phyloP scores from a whole-genome alignment of 163 green algal species.

The Volvox carteri region DNA sequence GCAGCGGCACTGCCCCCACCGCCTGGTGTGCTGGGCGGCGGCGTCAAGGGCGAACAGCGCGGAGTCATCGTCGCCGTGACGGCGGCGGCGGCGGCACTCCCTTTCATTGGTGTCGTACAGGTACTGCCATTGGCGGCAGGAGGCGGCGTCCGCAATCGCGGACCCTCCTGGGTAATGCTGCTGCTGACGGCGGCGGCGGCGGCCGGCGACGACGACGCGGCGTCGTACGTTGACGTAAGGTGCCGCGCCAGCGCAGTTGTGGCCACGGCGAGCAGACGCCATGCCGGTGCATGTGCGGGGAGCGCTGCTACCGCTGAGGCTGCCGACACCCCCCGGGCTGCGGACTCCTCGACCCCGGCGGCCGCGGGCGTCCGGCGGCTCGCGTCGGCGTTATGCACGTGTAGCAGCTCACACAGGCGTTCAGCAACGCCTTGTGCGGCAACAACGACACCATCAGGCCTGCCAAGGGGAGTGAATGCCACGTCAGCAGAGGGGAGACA shows the following conservation, averaged over 20 bases:
- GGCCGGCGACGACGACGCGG: background rate
- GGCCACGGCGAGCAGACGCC: background rate
- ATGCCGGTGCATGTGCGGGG: background rate
- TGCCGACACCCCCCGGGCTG: background rate
- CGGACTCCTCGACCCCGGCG: too few species aligned
- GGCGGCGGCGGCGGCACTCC: too few species aligned
- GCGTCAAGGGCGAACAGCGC: background rate
- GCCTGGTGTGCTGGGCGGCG: background rate
- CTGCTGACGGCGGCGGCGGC: background rate
- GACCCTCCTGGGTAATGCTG: background rate
- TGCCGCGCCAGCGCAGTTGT: background rate
- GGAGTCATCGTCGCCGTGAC: too few species aligned
- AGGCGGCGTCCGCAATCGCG: background rate
- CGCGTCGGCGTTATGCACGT: background rate
- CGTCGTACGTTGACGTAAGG: background rate
- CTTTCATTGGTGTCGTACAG: background rate
- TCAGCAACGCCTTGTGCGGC: background rate
- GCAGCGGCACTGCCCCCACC: background rate
- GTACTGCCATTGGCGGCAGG: background rate
- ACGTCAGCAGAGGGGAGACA: too few species aligned
- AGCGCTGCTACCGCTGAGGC: too few species aligned
- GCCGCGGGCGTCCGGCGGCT: background rate
- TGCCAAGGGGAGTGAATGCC: too few species aligned
- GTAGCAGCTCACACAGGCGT: conserved; percentile 1
- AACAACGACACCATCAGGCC: background rate